Percentiles rank a stretch among this genome's conserved stretches.
Conservation (phyloP, 2,329 filamentous ascomycete species). For the Diaporthe amygdali region DNA sequence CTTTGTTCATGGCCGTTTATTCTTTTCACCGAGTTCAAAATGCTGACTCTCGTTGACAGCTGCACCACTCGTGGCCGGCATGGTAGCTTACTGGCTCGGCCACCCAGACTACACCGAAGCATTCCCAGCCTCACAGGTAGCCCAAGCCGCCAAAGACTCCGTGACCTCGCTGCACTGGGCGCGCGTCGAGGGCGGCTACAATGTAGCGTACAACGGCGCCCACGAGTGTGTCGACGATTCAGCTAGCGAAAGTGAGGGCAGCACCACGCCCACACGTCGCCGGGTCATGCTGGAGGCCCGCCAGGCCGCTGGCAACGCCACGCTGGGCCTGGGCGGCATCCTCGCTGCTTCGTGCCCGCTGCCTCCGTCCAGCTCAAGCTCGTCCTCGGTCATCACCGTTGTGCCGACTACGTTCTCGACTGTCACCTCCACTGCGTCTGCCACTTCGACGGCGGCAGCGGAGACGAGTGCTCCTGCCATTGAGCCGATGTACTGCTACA, state of each 20-base stretch:
- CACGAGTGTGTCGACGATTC: neutral
- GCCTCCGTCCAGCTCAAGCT: neutral
- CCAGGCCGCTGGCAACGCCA: neutral
- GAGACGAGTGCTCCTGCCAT: neutral
- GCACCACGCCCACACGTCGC: neutral
- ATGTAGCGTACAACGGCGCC: neutral
- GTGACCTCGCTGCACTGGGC: neutral
- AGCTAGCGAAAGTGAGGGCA: neutral
- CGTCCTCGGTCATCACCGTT: neutral
- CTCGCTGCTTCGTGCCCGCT: neutral
- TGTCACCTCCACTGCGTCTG: neutral
- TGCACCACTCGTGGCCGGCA: neutral
- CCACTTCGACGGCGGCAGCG: neutral
- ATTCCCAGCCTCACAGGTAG: neutral
- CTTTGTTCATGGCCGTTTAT: too few species aligned
- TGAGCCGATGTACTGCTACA: conserved; percentile 1
- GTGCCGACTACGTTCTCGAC: neutral
- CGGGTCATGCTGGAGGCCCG: neutral
- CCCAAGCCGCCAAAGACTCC: neutral
- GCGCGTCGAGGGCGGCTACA: neutral
- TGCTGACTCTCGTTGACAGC: neutral
- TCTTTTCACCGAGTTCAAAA: neutral
- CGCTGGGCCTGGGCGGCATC: neutral
- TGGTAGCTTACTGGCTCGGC: neutral
- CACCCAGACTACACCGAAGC: neutral